Evolutionary conservation across 2,329 filamentous ascomycete genomes (phyloP), one percentile per base, ranked within the genome.

Genomic region (Lizonia empirigonia): DNA sequence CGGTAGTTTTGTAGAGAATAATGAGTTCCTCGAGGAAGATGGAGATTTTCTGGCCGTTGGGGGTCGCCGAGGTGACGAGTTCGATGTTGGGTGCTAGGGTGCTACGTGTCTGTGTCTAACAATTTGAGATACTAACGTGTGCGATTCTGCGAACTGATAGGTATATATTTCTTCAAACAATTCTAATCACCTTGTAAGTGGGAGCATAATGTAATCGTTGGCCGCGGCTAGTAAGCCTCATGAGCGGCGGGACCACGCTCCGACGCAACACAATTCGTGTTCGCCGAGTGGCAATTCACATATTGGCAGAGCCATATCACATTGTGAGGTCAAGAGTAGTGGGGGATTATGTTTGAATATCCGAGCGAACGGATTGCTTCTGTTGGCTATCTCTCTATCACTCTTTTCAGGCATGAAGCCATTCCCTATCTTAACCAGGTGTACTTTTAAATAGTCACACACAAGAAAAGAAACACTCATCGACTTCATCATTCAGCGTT

Each of bases 11-110:
- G 52, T 65, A 63, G 3, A 59, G 54, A 23, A 68, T 67, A 45
- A 85, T 85, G 2, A 96, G 81, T 75, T 95, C 90, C 76, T 94
- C 90, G 6, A 89, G 80, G 62, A 89, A 81, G 60, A 95, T 93
- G 48, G 88, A 90, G 51, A 89, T 83, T 74, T 95, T 95, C 78
- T 93, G 87, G 55, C 90, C 90, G 74, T 96, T 96, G 41, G 91
- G 90, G 30, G 91, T 96, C 63, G 85, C 81, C n/a, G 82, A 78
- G 18, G 90, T 95, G 76, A 92, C 92, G 29, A 95, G 83, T 41
- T 86, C 87, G 62, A 94, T 72, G 16, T 44, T 50, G 9, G 54
- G 47, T 16, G 55, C 16, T 44, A 80, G 80, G 68, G 42, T 78
- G 50, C 77, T 4, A 4, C 29, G 9, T 36, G 24, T 16, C 3